Percentiles rank a stretch among this genome's conserved stretches.
These are phyloP conservation scores for Barbarea vulgaris DNA, from an alignment of 345 rosid species.

Conservation along the genomic window DNA sequence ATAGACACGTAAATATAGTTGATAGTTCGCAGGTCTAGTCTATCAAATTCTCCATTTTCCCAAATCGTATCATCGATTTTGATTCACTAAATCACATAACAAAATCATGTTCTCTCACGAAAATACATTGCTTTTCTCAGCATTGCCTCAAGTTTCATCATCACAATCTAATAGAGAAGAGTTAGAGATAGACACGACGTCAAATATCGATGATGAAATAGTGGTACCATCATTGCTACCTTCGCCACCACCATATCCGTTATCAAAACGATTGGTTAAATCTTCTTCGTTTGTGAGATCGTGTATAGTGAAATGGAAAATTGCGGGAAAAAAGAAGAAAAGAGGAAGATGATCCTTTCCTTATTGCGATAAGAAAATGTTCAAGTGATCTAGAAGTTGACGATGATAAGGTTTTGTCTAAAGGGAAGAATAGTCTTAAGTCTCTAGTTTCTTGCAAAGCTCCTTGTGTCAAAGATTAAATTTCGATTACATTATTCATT, in stretches of 20 bases:
- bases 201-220: neutral
- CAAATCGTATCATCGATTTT: neutral
- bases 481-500: neutral
- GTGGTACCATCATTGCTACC: slow-evolving; percentile 20
- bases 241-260: slow-evolving; percentile 28
- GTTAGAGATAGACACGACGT: neutral
- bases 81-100: slow-evolving; percentile 3
- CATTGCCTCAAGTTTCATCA: neutral
- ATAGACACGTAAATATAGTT: slow-evolving; percentile 14
- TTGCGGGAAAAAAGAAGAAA: slow-evolving; percentile 9
- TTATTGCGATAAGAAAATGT: slow-evolving; percentile 24
- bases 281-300: slow-evolving; percentile 22
- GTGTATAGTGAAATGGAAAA: slow-evolving; percentile 10
- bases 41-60: neutral
- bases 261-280: slow-evolving; percentile 15
- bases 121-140: neutral
- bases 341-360: slow-evolving; percentile 23
- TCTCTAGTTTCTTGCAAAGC: slow-evolving; percentile 27
- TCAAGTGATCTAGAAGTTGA: neutral
- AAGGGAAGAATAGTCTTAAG: slow-evolving; percentile 5
- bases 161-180: slow-evolving; percentile 3
- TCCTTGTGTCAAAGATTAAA: slow-evolving; percentile 17
- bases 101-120: neutral
- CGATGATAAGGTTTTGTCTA: neutral
- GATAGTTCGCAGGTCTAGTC: neutral